Percentiles rank a stretch among this genome's conserved stretches.
These are phyloP conservation scores for Raphanus raphanistrum DNA, from an alignment of 345 rosid genomes.

Conservation along the genomic window DNA sequence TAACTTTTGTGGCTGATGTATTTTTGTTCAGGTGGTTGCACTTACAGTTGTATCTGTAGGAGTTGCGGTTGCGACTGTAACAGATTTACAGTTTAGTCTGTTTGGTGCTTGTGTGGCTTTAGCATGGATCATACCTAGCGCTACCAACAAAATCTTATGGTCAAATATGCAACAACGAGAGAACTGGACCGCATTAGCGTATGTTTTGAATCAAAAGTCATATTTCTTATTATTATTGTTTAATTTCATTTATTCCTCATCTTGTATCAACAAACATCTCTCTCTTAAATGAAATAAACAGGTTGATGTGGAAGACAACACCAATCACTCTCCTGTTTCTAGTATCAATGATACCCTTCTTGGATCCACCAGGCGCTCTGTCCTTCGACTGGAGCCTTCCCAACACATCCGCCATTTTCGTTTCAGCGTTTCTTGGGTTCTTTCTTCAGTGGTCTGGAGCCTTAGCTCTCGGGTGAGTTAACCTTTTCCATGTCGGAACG, in stretches of 20 bases:
- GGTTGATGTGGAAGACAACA: conserved; percentile 98
- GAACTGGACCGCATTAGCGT: conserved; percentile 94
- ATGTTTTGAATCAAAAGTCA: conserved; percentile 30
- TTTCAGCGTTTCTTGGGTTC: conserved; percentile 85
- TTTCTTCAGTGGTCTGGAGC: conserved; percentile 99
- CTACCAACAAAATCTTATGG: conserved; percentile 93
- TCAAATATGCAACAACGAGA: conserved; percentile 87
- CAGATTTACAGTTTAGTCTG: conserved; percentile 81
- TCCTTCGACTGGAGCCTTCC: conserved; percentile 65
- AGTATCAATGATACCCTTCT: conserved; percentile 75
- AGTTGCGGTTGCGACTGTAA: conserved; percentile 92
- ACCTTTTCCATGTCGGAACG: neutral
- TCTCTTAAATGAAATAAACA: conserved; percentile 30
- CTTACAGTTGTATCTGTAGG: conserved; percentile 81
- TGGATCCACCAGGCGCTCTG: conserved; percentile 87
- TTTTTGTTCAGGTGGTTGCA: conserved; percentile 59
- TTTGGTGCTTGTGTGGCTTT: conserved; percentile 91
- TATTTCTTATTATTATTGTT: neutral
- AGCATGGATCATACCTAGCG: conserved; percentile 96
- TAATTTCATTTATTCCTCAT: neutral
- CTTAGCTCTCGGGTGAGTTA: conserved; percentile 88
- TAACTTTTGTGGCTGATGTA: conserved; percentile 17
- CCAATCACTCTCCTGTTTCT: conserved; percentile 89
- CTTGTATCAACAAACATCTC: neutral
- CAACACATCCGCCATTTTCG: conserved; percentile 61